Evolutionary conservation across 192 early-diverging fungal species (phyloP), one percentile per base, ranked within the genome.

Genomic region (Radiomyces spectabilis): DNA sequence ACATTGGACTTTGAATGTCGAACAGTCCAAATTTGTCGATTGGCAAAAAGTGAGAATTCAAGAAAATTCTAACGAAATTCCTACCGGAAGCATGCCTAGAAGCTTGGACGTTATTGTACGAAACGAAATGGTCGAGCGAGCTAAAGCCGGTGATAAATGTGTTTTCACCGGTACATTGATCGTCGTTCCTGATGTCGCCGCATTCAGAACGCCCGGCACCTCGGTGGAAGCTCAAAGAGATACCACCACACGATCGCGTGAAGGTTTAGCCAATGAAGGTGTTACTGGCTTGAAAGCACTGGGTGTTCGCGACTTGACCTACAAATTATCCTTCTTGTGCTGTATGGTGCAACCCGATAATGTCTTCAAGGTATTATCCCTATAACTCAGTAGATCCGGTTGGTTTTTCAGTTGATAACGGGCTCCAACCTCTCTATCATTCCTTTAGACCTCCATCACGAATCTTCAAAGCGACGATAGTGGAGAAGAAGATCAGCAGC

Each of bases 1-100:
- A 8, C 61, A 78, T 30, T 99, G 94, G 85, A 79, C 79, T 41
- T 68, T 97, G 19, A 70, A 84, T 42, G 80, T 91, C 18, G 91
- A 89, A 62, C 81, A 85, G 57, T 88, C 85, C 66, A 83, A 80
- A 59, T 99, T 97, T 69, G 81, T 82, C 29, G 96, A 99, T 74
- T 99, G 96, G 96, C 96, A 99, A 78, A 84, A 93, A 55, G 82
- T 97, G 38, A 83, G 96, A 6, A 76, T 99, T 40, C 96, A 99
- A 68, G 96, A 99, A 72, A 92, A 94, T 61, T 74, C 94, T 12
- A 80, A 86, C 33, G 94, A 99, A 68, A 96, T 99, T 31, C 96
- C 96, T 22, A 85, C 94, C 5, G 96, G 96, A 33, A 87, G 86
- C 54, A 97, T 97, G 94, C 96, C 96, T 25, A 77, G 95, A 68